Evolutionary conservation across 2,329 filamentous ascomycete genomes (phyloP).

Genomic region (Aspergillus hortae): DNA sequence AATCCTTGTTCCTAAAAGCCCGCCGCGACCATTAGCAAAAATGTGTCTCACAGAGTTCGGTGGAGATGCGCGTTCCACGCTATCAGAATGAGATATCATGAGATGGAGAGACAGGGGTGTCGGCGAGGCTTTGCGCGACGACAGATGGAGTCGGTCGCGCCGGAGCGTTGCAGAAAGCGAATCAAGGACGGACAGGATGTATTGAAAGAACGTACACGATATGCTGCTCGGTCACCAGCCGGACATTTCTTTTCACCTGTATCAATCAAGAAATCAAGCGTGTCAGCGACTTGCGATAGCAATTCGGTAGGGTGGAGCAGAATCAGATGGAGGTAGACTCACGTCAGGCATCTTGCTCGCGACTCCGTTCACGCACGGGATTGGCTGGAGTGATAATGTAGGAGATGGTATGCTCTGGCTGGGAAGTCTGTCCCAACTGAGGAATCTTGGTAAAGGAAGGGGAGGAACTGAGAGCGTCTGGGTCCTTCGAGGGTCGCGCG

Average conservation of each 20-base stretch:
- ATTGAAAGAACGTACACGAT: conserved; percentile 64
- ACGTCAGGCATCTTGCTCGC: conserved; percentile 33
- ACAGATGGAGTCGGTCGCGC: background rate
- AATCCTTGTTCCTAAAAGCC: conserved; percentile 66
- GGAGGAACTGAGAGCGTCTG: conserved; percentile 1
- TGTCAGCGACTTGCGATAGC: conserved; percentile 22
- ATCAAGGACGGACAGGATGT: background rate
- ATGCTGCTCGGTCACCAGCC: conserved; percentile 88
- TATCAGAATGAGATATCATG: background rate
- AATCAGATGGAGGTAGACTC: conserved; percentile 15
- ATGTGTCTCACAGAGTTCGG: background rate
- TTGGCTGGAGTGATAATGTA: conserved; percentile 2
- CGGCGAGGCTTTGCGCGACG: background rate
- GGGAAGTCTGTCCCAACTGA: conserved; percentile 1
- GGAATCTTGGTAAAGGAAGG: background rate
- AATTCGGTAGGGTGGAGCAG: background rate
- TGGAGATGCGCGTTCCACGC: background rate
- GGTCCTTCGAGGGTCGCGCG: conserved; percentile 9
- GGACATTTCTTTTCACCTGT: conserved; percentile 78
- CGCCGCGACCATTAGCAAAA: conserved; percentile 13
- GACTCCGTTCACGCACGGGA: conserved; percentile 2
- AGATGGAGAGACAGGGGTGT: background rate
- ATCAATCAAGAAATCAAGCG: conserved; percentile 3
- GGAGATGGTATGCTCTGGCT: background rate
- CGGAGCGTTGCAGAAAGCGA: background rate